These are phyloP conservation scores for Elsinoe australis DNA, from an alignment of 2,329 filamentous ascomycete species.

Conservation along the genomic window DNA sequence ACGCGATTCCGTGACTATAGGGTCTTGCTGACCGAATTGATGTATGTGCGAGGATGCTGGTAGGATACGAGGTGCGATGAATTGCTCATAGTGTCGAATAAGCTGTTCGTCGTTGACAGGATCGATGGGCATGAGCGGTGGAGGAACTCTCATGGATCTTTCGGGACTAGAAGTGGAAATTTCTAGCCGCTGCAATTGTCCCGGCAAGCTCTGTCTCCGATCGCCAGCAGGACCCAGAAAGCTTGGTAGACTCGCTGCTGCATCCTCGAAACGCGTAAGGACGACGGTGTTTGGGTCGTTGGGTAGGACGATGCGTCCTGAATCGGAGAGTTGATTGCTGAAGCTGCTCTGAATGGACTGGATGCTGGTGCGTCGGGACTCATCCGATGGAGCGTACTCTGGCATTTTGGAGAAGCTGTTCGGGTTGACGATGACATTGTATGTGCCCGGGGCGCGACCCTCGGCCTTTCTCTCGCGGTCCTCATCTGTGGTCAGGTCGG, in stretches of 20 bases:
- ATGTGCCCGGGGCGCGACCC: slow-evolving; percentile 45
- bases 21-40: slow-evolving; percentile 16
- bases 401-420: slow-evolving; percentile 47
- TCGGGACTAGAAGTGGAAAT: slow-evolving; percentile 15
- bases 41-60: slow-evolving; percentile 16
- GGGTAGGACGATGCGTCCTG: not conserved
- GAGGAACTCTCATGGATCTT: slow-evolving; percentile 5
- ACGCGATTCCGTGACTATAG: slow-evolving; percentile 33
- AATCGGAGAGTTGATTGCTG: slow-evolving; percentile 6
- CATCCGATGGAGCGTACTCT: slow-evolving; percentile 37
- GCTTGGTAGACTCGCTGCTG: slow-evolving; percentile 20
- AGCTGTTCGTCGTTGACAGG: slow-evolving; percentile 19
- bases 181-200: slow-evolving; percentile 15
- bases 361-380: slow-evolving; percentile 6
- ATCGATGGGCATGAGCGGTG: slow-evolving; percentile 1
- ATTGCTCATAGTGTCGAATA: slow-evolving; percentile 20
- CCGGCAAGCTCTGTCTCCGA: slow-evolving; percentile 18
- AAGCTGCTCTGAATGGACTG: slow-evolving; percentile 15
- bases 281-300: slow-evolving; percentile 45
- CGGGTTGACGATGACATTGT: slow-evolving; percentile 48
- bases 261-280: slow-evolving; percentile 44
- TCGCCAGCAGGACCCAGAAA: slow-evolving; percentile 12
- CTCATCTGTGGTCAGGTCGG: slow-evolving; percentile 47
- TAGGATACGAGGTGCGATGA: slow-evolving; percentile 19
- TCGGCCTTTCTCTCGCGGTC: slow-evolving; percentile 52